phyloP scores from a whole-genome alignment of 2,329 filamentous ascomycete species.

The Paecilomyces niveus region DNA sequence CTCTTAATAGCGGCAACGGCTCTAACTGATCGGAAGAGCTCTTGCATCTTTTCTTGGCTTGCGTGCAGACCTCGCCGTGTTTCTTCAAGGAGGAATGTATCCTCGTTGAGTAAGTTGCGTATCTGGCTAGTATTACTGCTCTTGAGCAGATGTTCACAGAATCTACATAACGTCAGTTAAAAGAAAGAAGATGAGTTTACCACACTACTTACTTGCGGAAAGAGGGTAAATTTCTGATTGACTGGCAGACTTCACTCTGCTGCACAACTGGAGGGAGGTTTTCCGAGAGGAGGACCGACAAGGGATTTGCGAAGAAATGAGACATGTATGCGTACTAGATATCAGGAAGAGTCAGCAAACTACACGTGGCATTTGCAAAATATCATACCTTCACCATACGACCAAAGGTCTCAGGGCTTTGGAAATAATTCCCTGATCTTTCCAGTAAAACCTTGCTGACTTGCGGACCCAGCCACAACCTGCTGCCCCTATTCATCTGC shows the following conservation, averaged over 20 bases:
- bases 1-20: constrained; percentile 20
- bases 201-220: constrained; percentile 39
- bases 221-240: constrained; percentile 50
- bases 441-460: constrained; percentile 47
- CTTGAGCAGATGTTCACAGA: constrained; percentile 37
- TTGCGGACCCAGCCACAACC: constrained; percentile 47
- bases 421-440: constrained; percentile 53
- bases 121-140: constrained; percentile 25
- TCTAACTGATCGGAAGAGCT: constrained; percentile 26
- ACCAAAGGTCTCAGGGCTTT: constrained; percentile 49
- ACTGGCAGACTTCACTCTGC: constrained; percentile 43
- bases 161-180: constrained; percentile 15
- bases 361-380: background rate
- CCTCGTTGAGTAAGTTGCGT: constrained; percentile 43
- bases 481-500: constrained; percentile 26
- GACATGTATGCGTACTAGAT: constrained; percentile 55
- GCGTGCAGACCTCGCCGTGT: constrained; percentile 29
- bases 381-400: constrained; percentile 43
- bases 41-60: constrained; percentile 34
- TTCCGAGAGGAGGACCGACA: constrained; percentile 44
- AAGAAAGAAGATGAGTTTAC: background rate
- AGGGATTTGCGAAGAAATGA: constrained; percentile 55
- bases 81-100: constrained; percentile 41
- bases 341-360: background rate
- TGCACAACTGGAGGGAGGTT: constrained; percentile 17